A percentile compares a stretch with the other conserved stretches of the same genome.
Evolutionary conservation across 495 filamentous ascomycete genomes (phyloP).

Genomic region (Penicillium paradoxum): DNA sequence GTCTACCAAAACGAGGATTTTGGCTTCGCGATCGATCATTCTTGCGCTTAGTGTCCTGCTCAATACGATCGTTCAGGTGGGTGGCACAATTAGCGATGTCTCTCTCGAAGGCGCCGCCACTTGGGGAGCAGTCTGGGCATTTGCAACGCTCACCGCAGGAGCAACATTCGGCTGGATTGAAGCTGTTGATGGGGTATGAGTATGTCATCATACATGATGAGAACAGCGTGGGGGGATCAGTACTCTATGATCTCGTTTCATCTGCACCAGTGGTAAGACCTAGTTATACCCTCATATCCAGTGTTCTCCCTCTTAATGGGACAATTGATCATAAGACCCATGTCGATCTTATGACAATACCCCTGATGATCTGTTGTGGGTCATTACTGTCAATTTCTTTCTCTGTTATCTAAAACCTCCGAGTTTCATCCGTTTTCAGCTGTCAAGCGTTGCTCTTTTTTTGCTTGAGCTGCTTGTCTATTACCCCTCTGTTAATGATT

Average conservation of each 20-base stretch:
- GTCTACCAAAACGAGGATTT: constrained; percentile 57
- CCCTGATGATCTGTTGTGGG: constrained; percentile 1
- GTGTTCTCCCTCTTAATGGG: not conserved
- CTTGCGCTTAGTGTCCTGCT: constrained; percentile 50
- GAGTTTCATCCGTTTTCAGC: not conserved
- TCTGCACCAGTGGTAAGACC: not conserved
- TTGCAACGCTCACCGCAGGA: constrained; percentile 55
- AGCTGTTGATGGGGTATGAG: constrained; percentile 43
- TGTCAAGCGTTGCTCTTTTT: not conserved
- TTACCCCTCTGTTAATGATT: not conserved
- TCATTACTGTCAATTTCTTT: not conserved
- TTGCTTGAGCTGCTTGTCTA: not conserved
- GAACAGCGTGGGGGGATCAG: not conserved
- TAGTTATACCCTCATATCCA: not conserved
- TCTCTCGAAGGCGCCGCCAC: constrained; percentile 60
- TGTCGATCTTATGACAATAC: not conserved
- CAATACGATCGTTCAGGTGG: constrained; percentile 62
- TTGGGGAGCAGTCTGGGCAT: constrained; percentile 67
- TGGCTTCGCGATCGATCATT: constrained; percentile 58
- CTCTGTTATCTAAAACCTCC: not conserved
- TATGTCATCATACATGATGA: constrained; percentile 16
- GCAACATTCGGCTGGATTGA: constrained; percentile 56
- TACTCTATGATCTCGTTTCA: constrained; percentile 4
- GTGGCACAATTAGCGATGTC: constrained; percentile 58
- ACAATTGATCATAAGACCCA: not conserved